These are phyloP conservation scores for Triadica sebifera DNA, from an alignment of 345 rosid genomes.

Conservation along the genomic window DNA sequence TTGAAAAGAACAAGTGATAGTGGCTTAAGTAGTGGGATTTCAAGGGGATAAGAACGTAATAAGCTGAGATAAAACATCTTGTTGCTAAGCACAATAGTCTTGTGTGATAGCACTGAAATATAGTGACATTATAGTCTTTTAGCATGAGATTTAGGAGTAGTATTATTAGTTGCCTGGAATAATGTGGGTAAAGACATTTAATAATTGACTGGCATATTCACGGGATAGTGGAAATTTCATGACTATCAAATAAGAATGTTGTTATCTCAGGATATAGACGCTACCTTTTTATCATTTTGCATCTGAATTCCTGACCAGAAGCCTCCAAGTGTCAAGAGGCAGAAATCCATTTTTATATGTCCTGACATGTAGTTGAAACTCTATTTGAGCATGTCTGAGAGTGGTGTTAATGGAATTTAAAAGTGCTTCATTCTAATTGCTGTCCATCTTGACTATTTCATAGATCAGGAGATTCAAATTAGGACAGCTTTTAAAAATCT, in stretches of 20 bases:
- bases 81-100: neutral
- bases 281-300: neutral
- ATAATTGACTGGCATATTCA: neutral
- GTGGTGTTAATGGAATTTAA: neutral
- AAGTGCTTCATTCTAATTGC: neutral
- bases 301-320: too few species aligned
- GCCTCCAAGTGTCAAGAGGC: too few species aligned
- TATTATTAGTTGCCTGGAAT: neutral
- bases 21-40: neutral
- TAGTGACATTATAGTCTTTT: neutral
- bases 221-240: neutral
- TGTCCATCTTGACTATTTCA: neutral
- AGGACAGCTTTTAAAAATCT: neutral
- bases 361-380: neutral
- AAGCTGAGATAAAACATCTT: neutral
- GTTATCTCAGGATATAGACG: neutral
- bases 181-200: neutral
- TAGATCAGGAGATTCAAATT: neutral
- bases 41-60: neutral
- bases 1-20: neutral
- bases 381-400: neutral
- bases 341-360: neutral
- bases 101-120: neutral
- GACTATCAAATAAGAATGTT: neutral
- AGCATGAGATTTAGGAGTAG: neutral